Base-by-base conservation (phyloP, 331 rosid genomes). In the Spiraea crenata region DNA sequence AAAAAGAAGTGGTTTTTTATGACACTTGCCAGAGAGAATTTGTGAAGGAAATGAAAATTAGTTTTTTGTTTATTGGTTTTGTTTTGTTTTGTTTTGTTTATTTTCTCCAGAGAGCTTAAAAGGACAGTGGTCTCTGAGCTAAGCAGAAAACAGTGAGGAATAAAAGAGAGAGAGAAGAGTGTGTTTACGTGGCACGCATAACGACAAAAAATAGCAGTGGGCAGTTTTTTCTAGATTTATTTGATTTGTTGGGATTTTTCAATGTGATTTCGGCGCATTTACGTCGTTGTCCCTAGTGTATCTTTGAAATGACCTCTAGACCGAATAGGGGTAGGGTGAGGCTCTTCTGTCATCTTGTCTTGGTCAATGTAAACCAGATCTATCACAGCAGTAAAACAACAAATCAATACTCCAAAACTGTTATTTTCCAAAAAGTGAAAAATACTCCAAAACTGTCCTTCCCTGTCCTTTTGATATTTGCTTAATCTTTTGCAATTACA, bases 241-340 rank as follows among this genome's bases (percentile, higher is more conserved):
- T n/a, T 56, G 34, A 6, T 46, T 17, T 25, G 2, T 2, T 39
- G 19, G 19, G 41, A 71, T 67, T 45, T 70, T 20, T 77, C 63
- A 74, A 62, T 72, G 9, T 5, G 15, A 66, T 61, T 67, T 72
- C 76, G 81, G 80, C 84, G 88, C 82, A 90, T 83, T 92, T 88
- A 90, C 96, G 85, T 79, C 56, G 14, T 16, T 90, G 91, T 92
- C 96, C 96, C 87, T 86, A 19, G 56, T 74, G 67, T 81, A 82
- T 75, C 69, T 74, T 69, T 58, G 82, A 85, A 83, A 79, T 83
- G 88, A 90, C 88, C 69, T 74, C 44, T 79, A 57, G 82, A 79
- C 62, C 81, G 78, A 12, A 57, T 41, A 1, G 58, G 69, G 20
- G 20, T 42, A 20, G 54, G 62, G 41, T 15, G 54, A 64, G 60